Base-by-base conservation (phyloP, 371 early-diverging fungal species). In the Apophysomyces trapeziformis region DNA sequence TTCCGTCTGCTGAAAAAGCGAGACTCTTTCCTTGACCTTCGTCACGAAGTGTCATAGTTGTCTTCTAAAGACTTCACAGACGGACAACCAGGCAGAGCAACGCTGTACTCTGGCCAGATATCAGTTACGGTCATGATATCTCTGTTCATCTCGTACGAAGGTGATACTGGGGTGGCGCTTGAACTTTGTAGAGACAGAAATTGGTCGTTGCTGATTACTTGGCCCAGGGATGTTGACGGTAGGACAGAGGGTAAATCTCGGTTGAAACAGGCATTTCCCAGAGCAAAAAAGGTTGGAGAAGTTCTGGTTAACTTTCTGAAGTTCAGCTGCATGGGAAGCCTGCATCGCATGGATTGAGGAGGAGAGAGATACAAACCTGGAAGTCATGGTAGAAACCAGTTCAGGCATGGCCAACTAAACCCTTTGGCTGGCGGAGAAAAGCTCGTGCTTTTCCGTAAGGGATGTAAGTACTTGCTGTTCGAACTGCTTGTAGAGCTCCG, bases 401-500 rank as follows among this genome's bases (percentile, higher is more conserved):
- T 50, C 54, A 50, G 54, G 35, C 35, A 50, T 50, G n/a, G 21
- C 54, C 2, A n/a, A 7, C 54, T 21, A 7, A 5, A 50, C 7
- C 21, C 5, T 4, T 0, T 50, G 54, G 21, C 54, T 50, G n/a
- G 8, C 5, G 16, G n/a, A 50, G 21, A 50, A 50, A 2, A 5
- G 5, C 21, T 6, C 21, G 1, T 21, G 21, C 2, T 16, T 21
- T 21, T 50, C 18, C 1, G 1, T 5, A 0, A 50, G 7, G 8
- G 21, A n/a, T 0, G 54, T 7, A 7, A 50, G 36, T 8, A 32
- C 44, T 41, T 65, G 46, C 6, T 11, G 21, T 16, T 65, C 65
- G 18, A 46, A 59, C 32, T 21, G 5, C 13, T 44, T 39, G 26
- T 65, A 65, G 18, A 35, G 45, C 13, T 35, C 65, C 8, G 50